These are phyloP conservation scores for Casaregolazyma suthepensis DNA, from an alignment of 1,139 yeast genomes.

Conservation along the genomic window DNA sequence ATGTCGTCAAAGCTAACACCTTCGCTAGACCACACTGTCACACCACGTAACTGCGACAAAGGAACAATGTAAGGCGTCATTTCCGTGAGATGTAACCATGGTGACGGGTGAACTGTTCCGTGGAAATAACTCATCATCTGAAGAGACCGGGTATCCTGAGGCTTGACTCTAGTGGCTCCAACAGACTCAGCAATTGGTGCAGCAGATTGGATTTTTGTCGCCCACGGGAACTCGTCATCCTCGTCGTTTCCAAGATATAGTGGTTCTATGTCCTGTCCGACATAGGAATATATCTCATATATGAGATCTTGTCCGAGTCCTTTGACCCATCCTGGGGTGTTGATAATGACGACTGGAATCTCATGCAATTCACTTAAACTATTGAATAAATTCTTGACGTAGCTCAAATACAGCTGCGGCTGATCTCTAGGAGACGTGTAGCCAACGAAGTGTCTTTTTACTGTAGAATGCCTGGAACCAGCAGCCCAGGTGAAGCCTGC, in stretches of 20 bases:
- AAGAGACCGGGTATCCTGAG: slow-evolving; percentile 30
- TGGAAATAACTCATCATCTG: slow-evolving; percentile 33
- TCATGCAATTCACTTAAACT: slow-evolving; percentile 11
- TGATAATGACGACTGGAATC: slow-evolving; percentile 49
- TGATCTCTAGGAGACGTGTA: slow-evolving; percentile 65
- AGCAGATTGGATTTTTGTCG: background rate
- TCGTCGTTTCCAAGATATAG: slow-evolving; percentile 41
- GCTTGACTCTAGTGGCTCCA: slow-evolving; percentile 1
- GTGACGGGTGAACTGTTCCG: slow-evolving; percentile 8
- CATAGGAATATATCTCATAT: slow-evolving; percentile 39
- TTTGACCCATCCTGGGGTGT: slow-evolving; percentile 91
- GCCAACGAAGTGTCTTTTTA: slow-evolving; percentile 54
- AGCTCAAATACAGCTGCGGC: slow-evolving; percentile 50
- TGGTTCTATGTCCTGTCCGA: slow-evolving; percentile 50
- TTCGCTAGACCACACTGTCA: slow-evolving; percentile 26
- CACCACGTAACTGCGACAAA: slow-evolving; percentile 19
- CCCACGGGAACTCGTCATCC: slow-evolving; percentile 3
- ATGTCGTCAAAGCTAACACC: slow-evolving; percentile 26
- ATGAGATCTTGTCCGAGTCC: slow-evolving; percentile 77
- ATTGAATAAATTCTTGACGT: slow-evolving; percentile 41
- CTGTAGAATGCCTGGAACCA: slow-evolving; percentile 20
- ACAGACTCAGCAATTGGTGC: background rate
- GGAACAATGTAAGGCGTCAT: slow-evolving; percentile 27
- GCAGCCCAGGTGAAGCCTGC: slow-evolving; percentile 33
- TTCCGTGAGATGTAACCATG: slow-evolving; percentile 25